phyloP scores from a whole-genome alignment of 345 rosid species.

The Hibiscus tridactylites region DNA sequence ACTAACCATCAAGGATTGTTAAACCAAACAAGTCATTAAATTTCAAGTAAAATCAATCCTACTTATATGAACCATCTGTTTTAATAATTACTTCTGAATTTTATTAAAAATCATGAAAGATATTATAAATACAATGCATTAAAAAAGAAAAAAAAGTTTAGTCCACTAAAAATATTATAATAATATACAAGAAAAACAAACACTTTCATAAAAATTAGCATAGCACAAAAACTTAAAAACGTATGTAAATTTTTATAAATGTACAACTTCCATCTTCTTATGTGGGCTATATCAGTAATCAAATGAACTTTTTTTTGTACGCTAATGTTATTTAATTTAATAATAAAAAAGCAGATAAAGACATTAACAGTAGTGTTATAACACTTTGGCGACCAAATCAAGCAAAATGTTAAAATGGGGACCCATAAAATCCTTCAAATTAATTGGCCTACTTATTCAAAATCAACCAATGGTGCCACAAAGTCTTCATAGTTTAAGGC shows the following conservation, averaged over 20 bases:
- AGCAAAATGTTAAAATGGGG: background rate
- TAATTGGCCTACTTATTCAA: background rate
- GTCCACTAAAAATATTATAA: too few relatives aligned
- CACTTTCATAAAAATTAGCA: too few relatives aligned
- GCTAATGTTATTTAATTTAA: background rate
- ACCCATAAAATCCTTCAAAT: conserved; percentile 10
- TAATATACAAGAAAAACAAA: too few relatives aligned
- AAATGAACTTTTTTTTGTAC: too few relatives aligned
- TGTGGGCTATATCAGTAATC: background rate
- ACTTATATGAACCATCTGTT: background rate
- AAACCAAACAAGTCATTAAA: background rate
- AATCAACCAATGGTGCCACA: background rate
- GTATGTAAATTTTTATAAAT: background rate
- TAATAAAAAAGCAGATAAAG: background rate
- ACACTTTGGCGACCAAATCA: background rate
- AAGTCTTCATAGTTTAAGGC: background rate
- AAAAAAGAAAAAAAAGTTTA: too few relatives aligned
- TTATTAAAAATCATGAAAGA: too few relatives aligned
- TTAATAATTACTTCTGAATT: too few relatives aligned
- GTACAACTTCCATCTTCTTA: background rate
- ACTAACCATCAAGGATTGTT: background rate
- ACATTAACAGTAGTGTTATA: background rate
- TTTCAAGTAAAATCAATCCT: background rate
- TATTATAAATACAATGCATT: too few relatives aligned
- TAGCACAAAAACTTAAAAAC: too few relatives aligned